These are phyloP conservation scores for Sicyos edulis DNA, from an alignment of 306 rosid species.

Conservation along the genomic window DNA sequence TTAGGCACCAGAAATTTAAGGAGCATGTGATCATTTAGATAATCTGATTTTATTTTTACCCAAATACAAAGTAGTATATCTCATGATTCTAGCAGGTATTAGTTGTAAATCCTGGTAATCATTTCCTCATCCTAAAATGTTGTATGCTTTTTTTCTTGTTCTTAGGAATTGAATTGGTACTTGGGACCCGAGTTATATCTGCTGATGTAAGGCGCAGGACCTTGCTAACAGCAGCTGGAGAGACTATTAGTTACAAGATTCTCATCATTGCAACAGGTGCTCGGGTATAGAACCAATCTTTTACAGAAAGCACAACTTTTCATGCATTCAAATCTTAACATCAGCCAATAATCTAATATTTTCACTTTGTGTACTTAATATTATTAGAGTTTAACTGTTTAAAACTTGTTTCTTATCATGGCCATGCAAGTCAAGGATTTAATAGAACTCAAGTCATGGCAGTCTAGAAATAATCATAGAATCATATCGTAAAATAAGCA, in stretches of 20 bases:
- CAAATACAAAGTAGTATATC: neutral
- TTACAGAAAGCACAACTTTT: neutral
- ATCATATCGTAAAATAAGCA: neutral
- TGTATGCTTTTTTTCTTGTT: neutral
- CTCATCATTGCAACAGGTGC: constrained; percentile 98
- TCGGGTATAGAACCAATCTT: constrained; percentile 75
- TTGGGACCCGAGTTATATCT: constrained; percentile 88
- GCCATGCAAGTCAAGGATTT: neutral
- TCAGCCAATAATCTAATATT: neutral
- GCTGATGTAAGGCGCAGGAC: constrained; percentile 92
- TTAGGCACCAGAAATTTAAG: neutral
- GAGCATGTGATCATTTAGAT: neutral
- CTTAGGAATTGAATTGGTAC: constrained; percentile 82
- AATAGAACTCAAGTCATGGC: neutral
- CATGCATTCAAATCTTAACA: neutral
- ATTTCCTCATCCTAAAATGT: constrained; percentile 3
- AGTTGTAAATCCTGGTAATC: neutral
- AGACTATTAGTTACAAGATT: constrained; percentile 90
- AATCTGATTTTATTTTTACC: neutral
- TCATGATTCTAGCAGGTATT: neutral
- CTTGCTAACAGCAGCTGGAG: constrained; percentile 75
- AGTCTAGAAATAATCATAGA: neutral
- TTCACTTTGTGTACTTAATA: neutral
- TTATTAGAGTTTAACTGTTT: neutral
- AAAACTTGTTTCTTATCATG: neutral